phyloP scores from a whole-genome alignment of 1,284 basidiomycete genomes.

The Pholiota adiposa region DNA sequence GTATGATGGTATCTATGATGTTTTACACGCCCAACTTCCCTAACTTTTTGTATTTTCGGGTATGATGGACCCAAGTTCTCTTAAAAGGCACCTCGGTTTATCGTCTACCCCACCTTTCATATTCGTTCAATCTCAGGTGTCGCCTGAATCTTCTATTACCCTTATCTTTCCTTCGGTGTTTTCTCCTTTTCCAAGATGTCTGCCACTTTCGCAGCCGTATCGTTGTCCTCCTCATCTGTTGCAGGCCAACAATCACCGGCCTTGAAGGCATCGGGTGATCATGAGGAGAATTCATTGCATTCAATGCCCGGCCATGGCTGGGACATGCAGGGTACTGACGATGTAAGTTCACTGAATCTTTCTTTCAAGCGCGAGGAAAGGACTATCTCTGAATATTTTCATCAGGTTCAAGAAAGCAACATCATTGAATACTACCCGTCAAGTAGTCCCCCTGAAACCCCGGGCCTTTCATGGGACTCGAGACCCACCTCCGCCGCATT shows the following conservation, averaged over 20 bases:
- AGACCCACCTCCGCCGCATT: conserved; percentile 13
- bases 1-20: conserved; percentile 7
- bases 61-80: not conserved
- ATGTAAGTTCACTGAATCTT: conserved; percentile 7
- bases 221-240: conserved; percentile 14
- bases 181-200: conserved; percentile 5
- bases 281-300: conserved; percentile 13
- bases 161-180: conserved; percentile 7
- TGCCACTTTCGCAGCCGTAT: conserved; percentile 7
- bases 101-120: not conserved
- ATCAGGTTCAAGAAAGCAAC: conserved; percentile 14
- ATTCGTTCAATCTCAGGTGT: conserved; percentile 5
- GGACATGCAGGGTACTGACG: conserved; percentile 16
- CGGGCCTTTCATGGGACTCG: conserved; percentile 18
- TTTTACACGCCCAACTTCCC: not conserved
- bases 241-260: conserved; percentile 17
- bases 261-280: conserved; percentile 10
- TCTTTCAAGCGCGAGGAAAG: not conserved
- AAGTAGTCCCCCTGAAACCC: conserved; percentile 14
- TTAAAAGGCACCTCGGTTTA: conserved; percentile 1
- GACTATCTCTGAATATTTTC: not conserved
- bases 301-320: conserved; percentile 13
- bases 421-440: conserved; percentile 5
- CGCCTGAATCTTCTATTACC: not conserved
- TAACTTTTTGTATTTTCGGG: not conserved